A percentile compares a stretch with the other conserved stretches of the same genome.
phyloP scores from a whole-genome alignment of 176 grass and related monocot genomes.

The Musa itinerans region DNA sequence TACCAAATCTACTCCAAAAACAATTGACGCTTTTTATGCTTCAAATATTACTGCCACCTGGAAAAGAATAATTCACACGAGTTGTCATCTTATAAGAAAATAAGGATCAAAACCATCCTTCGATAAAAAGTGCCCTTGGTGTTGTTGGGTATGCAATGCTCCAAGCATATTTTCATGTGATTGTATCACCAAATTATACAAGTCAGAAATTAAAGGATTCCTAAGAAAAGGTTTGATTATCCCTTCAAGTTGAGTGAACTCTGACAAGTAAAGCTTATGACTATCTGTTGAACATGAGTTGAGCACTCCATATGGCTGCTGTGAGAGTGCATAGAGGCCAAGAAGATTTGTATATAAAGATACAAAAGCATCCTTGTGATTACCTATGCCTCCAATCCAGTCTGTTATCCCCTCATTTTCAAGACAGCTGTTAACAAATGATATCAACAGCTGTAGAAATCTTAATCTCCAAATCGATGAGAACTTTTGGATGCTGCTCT shows the following conservation, averaged over 20 bases:
- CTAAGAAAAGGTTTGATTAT: constrained; percentile 64
- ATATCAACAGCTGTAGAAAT: constrained; percentile 52
- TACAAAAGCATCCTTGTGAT: constrained; percentile 83
- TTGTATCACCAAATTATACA: constrained; percentile 44
- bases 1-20: neutral
- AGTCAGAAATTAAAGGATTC: constrained; percentile 78
- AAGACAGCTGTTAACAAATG: constrained; percentile 40
- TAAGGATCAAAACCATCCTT: constrained; percentile 65
- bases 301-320: neutral
- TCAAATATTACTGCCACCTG: neutral
- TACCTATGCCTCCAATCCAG: constrained; percentile 91
- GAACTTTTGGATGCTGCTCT: constrained; percentile 28
- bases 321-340: constrained; percentile 53
- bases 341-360: constrained; percentile 65
- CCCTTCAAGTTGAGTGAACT: constrained; percentile 38
- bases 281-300: constrained; percentile 20
- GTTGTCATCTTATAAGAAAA: constrained; percentile 72
- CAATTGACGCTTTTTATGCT: neutral
- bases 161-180: constrained; percentile 29
- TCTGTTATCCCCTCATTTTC: constrained; percentile 50
- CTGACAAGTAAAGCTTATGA: constrained; percentile 28
- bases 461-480: constrained; percentile 48
- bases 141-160: constrained; percentile 2
- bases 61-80: neutral
- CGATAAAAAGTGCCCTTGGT: constrained; percentile 12